These are phyloP conservation scores for Centrapalus pauciflorus DNA, from an alignment of 129 eudicot species.

Conservation along the genomic window DNA sequence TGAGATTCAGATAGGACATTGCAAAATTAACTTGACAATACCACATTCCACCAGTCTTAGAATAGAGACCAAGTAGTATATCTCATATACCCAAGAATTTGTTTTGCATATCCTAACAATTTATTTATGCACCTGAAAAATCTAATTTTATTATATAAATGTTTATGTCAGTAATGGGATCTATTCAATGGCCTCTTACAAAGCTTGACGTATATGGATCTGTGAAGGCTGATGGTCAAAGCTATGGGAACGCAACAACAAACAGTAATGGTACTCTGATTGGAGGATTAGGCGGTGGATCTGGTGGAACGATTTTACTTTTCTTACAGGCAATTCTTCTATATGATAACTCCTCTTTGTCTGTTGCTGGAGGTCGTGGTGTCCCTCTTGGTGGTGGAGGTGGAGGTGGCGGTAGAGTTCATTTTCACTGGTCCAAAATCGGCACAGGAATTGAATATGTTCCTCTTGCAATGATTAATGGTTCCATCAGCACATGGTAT, in stretches of 20 bases:
- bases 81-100: no score
- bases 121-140: not conserved
- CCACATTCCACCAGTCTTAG: no score
- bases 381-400: conserved; percentile 83
- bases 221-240: conserved; percentile 81
- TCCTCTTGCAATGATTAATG: conserved; percentile 64
- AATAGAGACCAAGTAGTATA: no score
- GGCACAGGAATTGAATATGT: conserved; percentile 62
- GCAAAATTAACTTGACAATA: no score
- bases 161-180: conserved; percentile 63
- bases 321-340: conserved; percentile 51
- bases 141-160: not conserved
- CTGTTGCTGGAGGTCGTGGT: conserved; percentile 75
- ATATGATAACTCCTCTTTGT: conserved; percentile 51
- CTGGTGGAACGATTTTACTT: conserved; percentile 85
- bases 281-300: conserved; percentile 85
- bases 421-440: conserved; percentile 86
- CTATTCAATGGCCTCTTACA: conserved; percentile 65
- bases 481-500: conserved; percentile 59
- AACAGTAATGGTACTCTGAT: conserved; percentile 45
- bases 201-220: conserved; percentile 73
- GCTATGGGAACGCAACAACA: conserved; percentile 37
- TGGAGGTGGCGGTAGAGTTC: conserved; percentile 89
- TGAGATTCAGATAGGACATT: no score
- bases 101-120: not conserved